phyloP scores from a whole-genome alignment of 306 rosid genomes.

The Dicorynia guianensis region DNA sequence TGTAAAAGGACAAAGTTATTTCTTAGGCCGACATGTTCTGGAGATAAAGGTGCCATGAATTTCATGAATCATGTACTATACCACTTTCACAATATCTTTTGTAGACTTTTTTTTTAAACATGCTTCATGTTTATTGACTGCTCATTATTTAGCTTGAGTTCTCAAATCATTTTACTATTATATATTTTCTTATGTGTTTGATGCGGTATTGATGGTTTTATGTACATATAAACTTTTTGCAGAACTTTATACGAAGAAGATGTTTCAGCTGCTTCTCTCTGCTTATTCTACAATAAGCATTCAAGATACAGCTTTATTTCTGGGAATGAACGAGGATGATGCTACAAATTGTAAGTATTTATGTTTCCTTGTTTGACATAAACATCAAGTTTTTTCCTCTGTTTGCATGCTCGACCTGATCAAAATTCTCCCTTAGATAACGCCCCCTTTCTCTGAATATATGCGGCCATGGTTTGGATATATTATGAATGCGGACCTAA shows the following conservation, averaged over 20 bases:
- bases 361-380: background rate
- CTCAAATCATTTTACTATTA: slow-evolving; percentile 15
- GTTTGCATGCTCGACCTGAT: background rate
- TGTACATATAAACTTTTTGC: slow-evolving; percentile 40
- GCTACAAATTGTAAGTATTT: slow-evolving; percentile 66
- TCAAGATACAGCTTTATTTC: slow-evolving; percentile 75
- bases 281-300: slow-evolving; percentile 92
- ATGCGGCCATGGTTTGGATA: slow-evolving; percentile 8
- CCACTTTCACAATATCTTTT: background rate
- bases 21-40: too few species aligned
- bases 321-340: slow-evolving; percentile 81
- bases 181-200: slow-evolving; percentile 12
- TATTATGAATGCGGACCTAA: background rate
- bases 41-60: too few species aligned
- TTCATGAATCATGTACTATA: slow-evolving; percentile 45
- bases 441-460: background rate
- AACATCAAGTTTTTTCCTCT: background rate
- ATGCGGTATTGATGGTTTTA: slow-evolving; percentile 9
- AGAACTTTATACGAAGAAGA: slow-evolving; percentile 85
- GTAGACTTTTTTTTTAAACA: slow-evolving; percentile 23
- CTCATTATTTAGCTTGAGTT: slow-evolving; percentile 14
- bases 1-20: too few species aligned
- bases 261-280: slow-evolving; percentile 85
- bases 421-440: background rate
- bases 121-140: slow-evolving; percentile 11